Base-by-base conservation (phyloP, 305 asterid species). In the Rubia balearica region DNA sequence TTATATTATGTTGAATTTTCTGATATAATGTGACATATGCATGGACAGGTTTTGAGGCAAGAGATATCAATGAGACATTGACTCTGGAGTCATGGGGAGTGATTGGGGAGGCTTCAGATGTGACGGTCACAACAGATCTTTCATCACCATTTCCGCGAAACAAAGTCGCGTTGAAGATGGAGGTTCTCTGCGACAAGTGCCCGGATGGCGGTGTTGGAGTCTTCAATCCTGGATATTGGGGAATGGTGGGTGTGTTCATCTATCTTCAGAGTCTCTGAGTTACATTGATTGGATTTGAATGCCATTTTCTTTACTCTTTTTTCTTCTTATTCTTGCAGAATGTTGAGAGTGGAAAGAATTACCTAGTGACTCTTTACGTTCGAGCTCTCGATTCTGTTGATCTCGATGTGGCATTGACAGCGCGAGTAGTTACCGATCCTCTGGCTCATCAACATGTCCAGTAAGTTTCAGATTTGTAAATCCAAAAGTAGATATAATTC, bases 141-240 rank as follows among this genome's bases (percentile, higher is more conserved):
- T 83, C 97, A 8, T 92, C 98, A 40, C 74, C 83, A 81, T 92
- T 92, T 64, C 89, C 83, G 5, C 86, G 86, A 70, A 92, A 92
- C 75, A 86, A 87, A 82, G 73, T 87, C 71, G 94, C 98, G 68
- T 82, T 92, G 22, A 83, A 78, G 65, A 82, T 90, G 88, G 94
- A 90, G 56, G 96, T 89, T 76, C 88, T 89, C 43, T 89, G 98
- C 68, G 62, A 81, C 65, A 74, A 69, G 14, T 95, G 98, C 70
- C 94, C 98, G 9, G 67, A 80, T 67, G 94, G 90, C 48, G 99
- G 98, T 70, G 98, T 95, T 69, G 98, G 99, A 42, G 81, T 95
- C 24, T 95, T 82, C 73, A 95, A 95, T 77, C 98, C 99, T 33
- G 99, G 98, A 33, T 95, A 77, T 69, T 91, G 99, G 99, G 99